Evolutionary conservation across 306 rosid species (phyloP).

Genomic region (Delonix regia): DNA sequence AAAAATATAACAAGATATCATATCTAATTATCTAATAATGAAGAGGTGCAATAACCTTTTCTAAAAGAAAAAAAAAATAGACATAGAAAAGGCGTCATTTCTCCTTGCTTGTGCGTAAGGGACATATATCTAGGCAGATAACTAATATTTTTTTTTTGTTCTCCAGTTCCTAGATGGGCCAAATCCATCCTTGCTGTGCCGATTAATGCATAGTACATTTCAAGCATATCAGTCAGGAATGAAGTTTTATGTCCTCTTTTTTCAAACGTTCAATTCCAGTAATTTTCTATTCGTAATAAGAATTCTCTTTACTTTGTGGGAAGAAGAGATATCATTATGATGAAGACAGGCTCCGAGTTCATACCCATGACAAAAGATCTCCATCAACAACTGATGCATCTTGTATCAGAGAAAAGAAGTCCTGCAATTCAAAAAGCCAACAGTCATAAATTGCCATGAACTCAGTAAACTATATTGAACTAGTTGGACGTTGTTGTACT

Average conservation of each 20-base stretch:
- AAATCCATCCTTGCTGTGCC: not conserved
- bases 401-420: conserved; percentile 67
- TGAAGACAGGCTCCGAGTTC: conserved; percentile 33
- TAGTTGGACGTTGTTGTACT: not conserved
- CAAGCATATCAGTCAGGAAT: not conserved
- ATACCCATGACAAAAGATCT: conserved; percentile 88
- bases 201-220: not conserved
- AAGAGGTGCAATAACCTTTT: not conserved
- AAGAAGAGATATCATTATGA: not conserved
- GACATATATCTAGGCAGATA: not conserved
- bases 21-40: not conserved
- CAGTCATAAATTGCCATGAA: conserved; percentile 16
- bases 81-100: not conserved
- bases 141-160: not conserved
- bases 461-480: conserved; percentile 8
- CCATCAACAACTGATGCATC: conserved; percentile 79
- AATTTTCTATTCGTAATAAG: not conserved
- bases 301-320: not conserved
- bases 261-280: not conserved
- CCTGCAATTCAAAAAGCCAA: conserved; percentile 54
- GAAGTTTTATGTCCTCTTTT: not conserved
- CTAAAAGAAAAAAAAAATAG: not conserved
- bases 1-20: not conserved
- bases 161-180: not conserved
- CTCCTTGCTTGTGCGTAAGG: not conserved